Evolutionary conservation across 2,329 filamentous ascomycete species (phyloP).

Genomic region (Fusarium nanum): DNA sequence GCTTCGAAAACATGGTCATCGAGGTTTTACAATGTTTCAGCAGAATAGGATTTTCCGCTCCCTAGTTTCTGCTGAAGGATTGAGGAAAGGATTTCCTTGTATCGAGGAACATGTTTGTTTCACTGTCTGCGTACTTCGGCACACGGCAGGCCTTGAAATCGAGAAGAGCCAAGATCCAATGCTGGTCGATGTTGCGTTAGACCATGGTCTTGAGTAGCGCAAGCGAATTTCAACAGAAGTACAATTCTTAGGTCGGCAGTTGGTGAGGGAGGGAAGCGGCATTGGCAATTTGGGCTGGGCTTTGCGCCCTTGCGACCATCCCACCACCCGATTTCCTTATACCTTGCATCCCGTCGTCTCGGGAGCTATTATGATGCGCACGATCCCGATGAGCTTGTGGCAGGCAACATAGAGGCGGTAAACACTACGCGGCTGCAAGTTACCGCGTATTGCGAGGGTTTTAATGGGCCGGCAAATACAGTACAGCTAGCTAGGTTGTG

Average conservation of each 20-base stretch:
- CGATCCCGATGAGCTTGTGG: constrained; percentile 24
- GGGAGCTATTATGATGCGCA: constrained; percentile 20
- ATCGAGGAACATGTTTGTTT: constrained; percentile 14
- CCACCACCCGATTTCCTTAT: constrained; percentile 26
- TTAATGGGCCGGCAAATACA: constrained; percentile 35
- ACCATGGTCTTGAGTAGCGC: constrained; percentile 20
- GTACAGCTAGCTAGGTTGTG: constrained; percentile 35
- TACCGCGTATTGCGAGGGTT: constrained; percentile 44
- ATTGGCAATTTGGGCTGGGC: constrained; percentile 31
- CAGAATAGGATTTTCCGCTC: constrained; percentile 16
- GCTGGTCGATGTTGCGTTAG: constrained; percentile 17
- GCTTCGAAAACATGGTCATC: constrained; percentile 40
- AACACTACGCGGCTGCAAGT: constrained; percentile 27
- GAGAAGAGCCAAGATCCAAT: constrained; percentile 24
- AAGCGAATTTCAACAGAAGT: constrained; percentile 25
- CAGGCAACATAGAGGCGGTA: constrained; percentile 26
- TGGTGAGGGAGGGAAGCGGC: constrained; percentile 7
- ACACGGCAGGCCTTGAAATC: constrained; percentile 22
- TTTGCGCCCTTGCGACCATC: constrained; percentile 33
- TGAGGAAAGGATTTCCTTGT: constrained; percentile 8
- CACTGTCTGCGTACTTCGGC: constrained; percentile 19
- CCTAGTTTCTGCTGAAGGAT: constrained; percentile 23
- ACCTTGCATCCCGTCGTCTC: constrained; percentile 23
- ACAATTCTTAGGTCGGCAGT: constrained; percentile 8
- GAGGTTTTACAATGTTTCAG: constrained; percentile 35